These are phyloP conservation scores for Talaromyces sp. DNA, from an alignment of 2,329 filamentous ascomycete species.

Conservation along the genomic window DNA sequence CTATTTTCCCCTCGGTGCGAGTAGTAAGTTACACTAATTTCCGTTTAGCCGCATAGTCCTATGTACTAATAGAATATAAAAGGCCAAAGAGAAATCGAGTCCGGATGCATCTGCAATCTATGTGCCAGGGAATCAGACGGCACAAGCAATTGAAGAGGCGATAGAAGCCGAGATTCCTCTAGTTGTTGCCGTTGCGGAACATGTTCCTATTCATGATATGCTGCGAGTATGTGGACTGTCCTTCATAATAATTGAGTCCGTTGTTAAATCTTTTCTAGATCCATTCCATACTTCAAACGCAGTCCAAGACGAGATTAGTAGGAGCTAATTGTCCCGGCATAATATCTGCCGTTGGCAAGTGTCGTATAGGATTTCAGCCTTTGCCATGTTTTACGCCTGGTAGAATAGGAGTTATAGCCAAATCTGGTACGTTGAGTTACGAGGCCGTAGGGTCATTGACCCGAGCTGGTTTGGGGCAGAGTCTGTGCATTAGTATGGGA, in stretches of 20 bases:
- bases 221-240: slow-evolving; percentile 54
- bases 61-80: background rate
- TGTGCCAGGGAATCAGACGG: slow-evolving; percentile 71
- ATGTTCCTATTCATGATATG: slow-evolving; percentile 75
- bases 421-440: slow-evolving; percentile 76
- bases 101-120: slow-evolving; percentile 78
- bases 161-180: slow-evolving; percentile 75
- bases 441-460: slow-evolving; percentile 74
- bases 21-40: slow-evolving; percentile 40
- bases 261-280: slow-evolving; percentile 43
- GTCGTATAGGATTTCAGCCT: slow-evolving; percentile 73
- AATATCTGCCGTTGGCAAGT: slow-evolving; percentile 68
- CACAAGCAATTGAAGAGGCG: slow-evolving; percentile 72
- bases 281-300: slow-evolving; percentile 67
- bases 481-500: slow-evolving; percentile 72
- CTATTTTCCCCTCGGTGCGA: slow-evolving; percentile 66
- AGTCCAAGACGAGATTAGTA: slow-evolving; percentile 68
- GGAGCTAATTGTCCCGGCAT: slow-evolving; percentile 81
- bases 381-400: slow-evolving; percentile 68
- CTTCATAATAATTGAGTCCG: background rate
- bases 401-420: slow-evolving; percentile 71
- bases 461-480: slow-evolving; percentile 71
- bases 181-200: slow-evolving; percentile 75
- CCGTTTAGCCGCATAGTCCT: background rate
- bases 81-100: slow-evolving; percentile 67